Percentiles rank a stretch among this genome's conserved stretches.
phyloP scores from a whole-genome alignment of 2,329 filamentous ascomycete species.

The Ceratocystis papillata region DNA sequence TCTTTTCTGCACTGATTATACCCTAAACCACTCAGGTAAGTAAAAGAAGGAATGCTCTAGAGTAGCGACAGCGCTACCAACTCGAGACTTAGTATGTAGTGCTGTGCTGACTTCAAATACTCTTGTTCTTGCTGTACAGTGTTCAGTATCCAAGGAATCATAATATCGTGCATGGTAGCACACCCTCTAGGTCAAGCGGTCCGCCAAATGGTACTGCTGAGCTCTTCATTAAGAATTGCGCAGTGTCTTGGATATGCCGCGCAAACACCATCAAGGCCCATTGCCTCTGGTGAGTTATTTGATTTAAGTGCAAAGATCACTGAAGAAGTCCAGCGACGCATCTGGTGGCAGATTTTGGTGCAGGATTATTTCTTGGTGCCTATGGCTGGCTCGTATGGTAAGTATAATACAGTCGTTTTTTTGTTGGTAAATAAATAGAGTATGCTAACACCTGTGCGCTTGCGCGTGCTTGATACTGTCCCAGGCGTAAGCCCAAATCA shows the following conservation, averaged over 20 bases:
- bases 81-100: too few species aligned
- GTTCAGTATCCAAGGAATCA: slow-evolving; percentile 21
- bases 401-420: not conserved
- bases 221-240: slow-evolving; percentile 19
- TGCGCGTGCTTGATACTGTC: not conserved
- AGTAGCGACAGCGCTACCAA: not conserved
- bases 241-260: slow-evolving; percentile 20
- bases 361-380: slow-evolving; percentile 24
- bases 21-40: slow-evolving; percentile 18
- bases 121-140: not conserved
- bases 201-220: slow-evolving; percentile 23
- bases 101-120: not conserved
- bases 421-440: too few species aligned
- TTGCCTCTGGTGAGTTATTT: not conserved
- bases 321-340: slow-evolving; percentile 19
- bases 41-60: not conserved
- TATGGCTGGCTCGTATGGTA: slow-evolving; percentile 24
- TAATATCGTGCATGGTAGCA: slow-evolving; percentile 24
- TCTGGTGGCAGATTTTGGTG: slow-evolving; percentile 24
- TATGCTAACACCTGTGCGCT: not conserved
- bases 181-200: slow-evolving; percentile 22
- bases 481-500: slow-evolving; percentile 21
- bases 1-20: slow-evolving; percentile 17
- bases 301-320: slow-evolving; percentile 8
- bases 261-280: slow-evolving; percentile 9